Evolutionary conservation across 106 monocot species (phyloP).

Genomic region (Ottelia alismoides): DNA sequence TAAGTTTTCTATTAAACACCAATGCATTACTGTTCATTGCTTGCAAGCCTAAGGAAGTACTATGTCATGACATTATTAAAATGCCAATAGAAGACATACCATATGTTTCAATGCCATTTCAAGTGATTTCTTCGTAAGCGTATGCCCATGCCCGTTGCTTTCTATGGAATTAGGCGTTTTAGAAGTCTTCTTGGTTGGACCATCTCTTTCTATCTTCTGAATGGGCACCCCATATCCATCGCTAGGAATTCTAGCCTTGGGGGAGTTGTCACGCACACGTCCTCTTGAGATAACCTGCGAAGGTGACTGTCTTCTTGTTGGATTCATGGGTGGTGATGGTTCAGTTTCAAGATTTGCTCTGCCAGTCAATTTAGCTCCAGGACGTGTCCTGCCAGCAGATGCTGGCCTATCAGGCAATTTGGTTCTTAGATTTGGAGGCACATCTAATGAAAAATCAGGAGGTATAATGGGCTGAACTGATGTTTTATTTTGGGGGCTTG

Average conservation of each 20-base stretch:
- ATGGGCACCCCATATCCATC: conserved; percentile 26
- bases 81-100: conserved; percentile 52
- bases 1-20: too few species aligned
- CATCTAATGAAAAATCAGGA: conserved; percentile 21
- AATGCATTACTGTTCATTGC: too few species aligned
- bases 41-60: too few species aligned
- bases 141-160: conserved; percentile 65
- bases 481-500: conserved; percentile 34
- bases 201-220: conserved; percentile 17
- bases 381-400: conserved; percentile 57
- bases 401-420: conserved; percentile 63
- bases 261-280: conserved; percentile 36
- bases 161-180: conserved; percentile 27
- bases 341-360: conserved; percentile 32
- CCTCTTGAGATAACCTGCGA: too few species aligned
- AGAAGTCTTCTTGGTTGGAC: not conserved
- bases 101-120: conserved; percentile 88
- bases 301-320: conserved; percentile 18
- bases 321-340: conserved; percentile 7
- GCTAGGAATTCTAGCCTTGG: conserved; percentile 17
- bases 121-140: conserved; percentile 68
- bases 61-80: too few species aligned
- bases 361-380: conserved; percentile 1
- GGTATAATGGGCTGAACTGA: conserved; percentile 45
- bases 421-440: conserved; percentile 80